Percentiles rank a stretch among this genome's conserved stretches.
These are phyloP conservation scores for Candida michaelii DNA, from an alignment of 805 yeast species.

Conservation along the genomic window DNA sequence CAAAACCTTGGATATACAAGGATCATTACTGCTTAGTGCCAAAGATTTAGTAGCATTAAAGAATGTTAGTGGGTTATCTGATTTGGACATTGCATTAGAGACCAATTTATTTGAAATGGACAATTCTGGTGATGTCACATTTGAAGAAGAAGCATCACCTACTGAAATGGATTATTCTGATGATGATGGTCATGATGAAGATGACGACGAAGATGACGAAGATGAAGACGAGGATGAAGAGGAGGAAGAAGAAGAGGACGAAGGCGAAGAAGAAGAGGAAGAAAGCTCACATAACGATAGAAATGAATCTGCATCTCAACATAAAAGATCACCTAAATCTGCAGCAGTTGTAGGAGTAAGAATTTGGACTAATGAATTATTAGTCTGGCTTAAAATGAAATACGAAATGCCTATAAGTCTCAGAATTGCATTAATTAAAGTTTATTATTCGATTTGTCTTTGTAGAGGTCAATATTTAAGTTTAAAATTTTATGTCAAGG, in stretches of 20 bases:
- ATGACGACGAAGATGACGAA: constrained; percentile 10
- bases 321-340: constrained; percentile 61
- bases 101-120: constrained; percentile 48
- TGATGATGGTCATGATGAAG: constrained; percentile 20
- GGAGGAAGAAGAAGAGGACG: constrained; percentile 23
- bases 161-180: constrained; percentile 12
- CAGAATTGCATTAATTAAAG: constrained; percentile 60
- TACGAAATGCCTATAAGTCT: constrained; percentile 71
- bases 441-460: constrained; percentile 69
- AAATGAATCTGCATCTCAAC: constrained; percentile 45
- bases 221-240: constrained; percentile 21
- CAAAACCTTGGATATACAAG: constrained; percentile 70
- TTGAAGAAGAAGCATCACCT: constrained; percentile 5
- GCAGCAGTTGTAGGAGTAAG: constrained; percentile 73
- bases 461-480: constrained; percentile 70
- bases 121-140: constrained; percentile 1
- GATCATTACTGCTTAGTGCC: constrained; percentile 64
- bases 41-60: constrained; percentile 57
- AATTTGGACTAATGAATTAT: constrained; percentile 86
- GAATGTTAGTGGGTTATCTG: constrained; percentile 30
- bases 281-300: constrained; percentile 37
- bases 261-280: constrained; percentile 41
- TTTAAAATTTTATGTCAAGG: constrained; percentile 57
- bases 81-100: constrained; percentile 50
- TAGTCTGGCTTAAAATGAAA: constrained; percentile 74